phyloP scores from a whole-genome alignment of 371 early-diverging fungal species.

The Mucor lusitanicus region DNA sequence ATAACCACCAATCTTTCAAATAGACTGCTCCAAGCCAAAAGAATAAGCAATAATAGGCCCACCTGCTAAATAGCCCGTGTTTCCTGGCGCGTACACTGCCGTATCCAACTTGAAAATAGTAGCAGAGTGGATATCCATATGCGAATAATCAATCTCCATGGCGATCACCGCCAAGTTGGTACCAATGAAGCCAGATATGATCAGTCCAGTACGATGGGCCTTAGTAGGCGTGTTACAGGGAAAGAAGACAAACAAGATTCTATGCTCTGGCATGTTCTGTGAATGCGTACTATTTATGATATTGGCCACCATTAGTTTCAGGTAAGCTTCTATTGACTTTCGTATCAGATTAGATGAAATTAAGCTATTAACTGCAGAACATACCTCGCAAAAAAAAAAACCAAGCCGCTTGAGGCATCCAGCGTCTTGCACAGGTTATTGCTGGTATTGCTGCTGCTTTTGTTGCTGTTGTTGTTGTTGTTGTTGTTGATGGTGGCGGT shows the following conservation, averaged over 20 bases:
- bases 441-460: no score
- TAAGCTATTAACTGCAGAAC: conserved; percentile 71
- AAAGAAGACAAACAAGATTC: conserved; percentile 65
- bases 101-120: conserved; percentile 61
- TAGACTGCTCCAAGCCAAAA: conserved; percentile 65
- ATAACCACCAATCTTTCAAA: conserved; percentile 78
- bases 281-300: conserved; percentile 57
- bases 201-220: conserved; percentile 45
- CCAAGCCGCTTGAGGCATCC: no score
- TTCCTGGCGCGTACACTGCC: conserved; percentile 46
- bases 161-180: conserved; percentile 23
- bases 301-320: conserved; percentile 54
- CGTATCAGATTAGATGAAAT: conserved; percentile 69
- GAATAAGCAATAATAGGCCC: conserved; percentile 59
- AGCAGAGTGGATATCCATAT: conserved; percentile 57
- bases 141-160: conserved; percentile 23
- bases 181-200: conserved; percentile 40
- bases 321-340: conserved; percentile 30
- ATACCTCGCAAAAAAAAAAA: no score
- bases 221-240: conserved; percentile 56
- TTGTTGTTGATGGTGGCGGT: no score
- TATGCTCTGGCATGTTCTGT: conserved; percentile 58
- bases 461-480: no score
- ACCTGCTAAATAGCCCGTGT: conserved; percentile 56
- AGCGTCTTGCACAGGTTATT: no score